Evolutionary conservation across 305 asterid species (phyloP).

Genomic region (Rubia peregrina): DNA sequence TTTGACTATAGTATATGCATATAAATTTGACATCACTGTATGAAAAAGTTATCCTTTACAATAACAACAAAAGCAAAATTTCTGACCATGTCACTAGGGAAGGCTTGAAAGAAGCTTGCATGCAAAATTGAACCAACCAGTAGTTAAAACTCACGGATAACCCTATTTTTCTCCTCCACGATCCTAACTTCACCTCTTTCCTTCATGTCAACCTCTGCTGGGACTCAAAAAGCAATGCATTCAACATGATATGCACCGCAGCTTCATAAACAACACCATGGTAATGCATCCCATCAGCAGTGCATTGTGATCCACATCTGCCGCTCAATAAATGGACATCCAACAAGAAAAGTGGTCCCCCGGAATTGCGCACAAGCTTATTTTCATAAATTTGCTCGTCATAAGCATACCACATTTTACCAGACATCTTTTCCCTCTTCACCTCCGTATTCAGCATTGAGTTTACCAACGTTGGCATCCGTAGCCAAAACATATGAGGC

Average conservation of each 20-base stretch:
- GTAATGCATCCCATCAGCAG: slow-evolving; percentile 88
- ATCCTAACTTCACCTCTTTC: slow-evolving; percentile 17
- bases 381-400: slow-evolving; percentile 42
- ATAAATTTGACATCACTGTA: slow-evolving; percentile 21
- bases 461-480: slow-evolving; percentile 70
- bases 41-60: slow-evolving; percentile 25
- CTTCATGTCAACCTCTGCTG: slow-evolving; percentile 54
- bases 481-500: slow-evolving; percentile 79
- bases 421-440: slow-evolving; percentile 66
- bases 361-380: slow-evolving; percentile 48
- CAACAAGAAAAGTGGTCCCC: slow-evolving; percentile 66
- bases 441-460: slow-evolving; percentile 60
- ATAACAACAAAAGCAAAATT: slow-evolving; percentile 21
- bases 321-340: slow-evolving; percentile 57
- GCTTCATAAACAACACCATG: slow-evolving; percentile 65
- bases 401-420: slow-evolving; percentile 36
- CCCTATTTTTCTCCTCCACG: slow-evolving; percentile 13
- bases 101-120: slow-evolving; percentile 15
- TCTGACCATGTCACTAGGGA: slow-evolving; percentile 21
- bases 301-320: slow-evolving; percentile 58
- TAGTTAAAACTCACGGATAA: slow-evolving; percentile 11
- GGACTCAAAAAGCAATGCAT: slow-evolving; percentile 76
- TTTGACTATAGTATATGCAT: slow-evolving; percentile 30
- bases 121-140: slow-evolving; percentile 7
- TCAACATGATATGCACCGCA: slow-evolving; percentile 70